phyloP scores from a whole-genome alignment of 352 stramenopile genomes.

The Pythium sp. region DNA sequence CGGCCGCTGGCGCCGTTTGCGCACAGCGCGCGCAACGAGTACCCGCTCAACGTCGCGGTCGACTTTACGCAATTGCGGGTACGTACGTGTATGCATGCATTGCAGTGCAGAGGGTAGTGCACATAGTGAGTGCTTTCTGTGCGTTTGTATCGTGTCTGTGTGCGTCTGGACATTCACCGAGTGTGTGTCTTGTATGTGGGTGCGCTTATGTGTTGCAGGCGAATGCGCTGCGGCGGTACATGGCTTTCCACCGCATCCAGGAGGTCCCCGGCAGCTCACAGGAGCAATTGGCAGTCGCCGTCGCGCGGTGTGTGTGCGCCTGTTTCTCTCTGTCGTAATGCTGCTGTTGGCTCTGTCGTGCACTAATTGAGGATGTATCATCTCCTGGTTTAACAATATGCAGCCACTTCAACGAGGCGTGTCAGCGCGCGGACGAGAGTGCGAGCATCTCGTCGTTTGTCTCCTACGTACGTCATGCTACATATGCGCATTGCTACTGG shows the following conservation, averaged over 20 bases:
- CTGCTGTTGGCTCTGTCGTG: background rate
- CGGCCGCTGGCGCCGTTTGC: slow-evolving; percentile 10
- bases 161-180: background rate
- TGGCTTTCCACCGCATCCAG: slow-evolving; percentile 58
- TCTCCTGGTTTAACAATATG: slow-evolving; percentile 6
- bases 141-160: background rate
- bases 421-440: slow-evolving; percentile 57
- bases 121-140: background rate
- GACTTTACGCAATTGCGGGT: slow-evolving; percentile 74
- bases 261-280: slow-evolving; percentile 44
- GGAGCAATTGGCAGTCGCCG: slow-evolving; percentile 55
- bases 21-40: slow-evolving; percentile 39
- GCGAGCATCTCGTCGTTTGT: slow-evolving; percentile 66
- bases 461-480: slow-evolving; percentile 43
- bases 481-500: background rate
- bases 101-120: background rate
- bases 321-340: background rate
- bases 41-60: slow-evolving; percentile 55
- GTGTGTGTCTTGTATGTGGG: background rate
- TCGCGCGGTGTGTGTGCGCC: slow-evolving; percentile 42
- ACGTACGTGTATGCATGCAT: slow-evolving; percentile 7
- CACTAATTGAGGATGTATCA: background rate
- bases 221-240: slow-evolving; percentile 63
- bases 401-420: slow-evolving; percentile 71
- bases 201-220: slow-evolving; percentile 22